Conservation (phyloP, 139 green algal species). For the Asterochloris erici region DNA sequence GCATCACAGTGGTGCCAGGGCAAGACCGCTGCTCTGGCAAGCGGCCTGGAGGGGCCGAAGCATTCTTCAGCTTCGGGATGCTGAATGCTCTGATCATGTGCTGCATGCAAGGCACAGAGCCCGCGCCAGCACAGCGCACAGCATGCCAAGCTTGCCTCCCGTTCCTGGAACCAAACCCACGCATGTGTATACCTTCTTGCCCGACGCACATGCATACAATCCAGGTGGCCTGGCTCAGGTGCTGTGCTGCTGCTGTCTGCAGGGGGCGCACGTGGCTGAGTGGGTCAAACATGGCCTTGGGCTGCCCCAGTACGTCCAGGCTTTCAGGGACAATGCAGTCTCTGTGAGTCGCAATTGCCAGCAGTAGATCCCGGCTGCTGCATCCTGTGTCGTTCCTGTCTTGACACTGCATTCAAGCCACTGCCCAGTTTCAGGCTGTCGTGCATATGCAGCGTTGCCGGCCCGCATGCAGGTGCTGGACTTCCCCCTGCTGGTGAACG, state of each 20-base stretch:
- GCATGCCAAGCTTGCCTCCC: no score
- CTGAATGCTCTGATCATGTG: not conserved
- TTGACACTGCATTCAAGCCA: no score
- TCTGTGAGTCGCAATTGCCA: slow-evolving; percentile 23
- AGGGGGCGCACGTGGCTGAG: slow-evolving; percentile 33
- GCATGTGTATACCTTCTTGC: no score
- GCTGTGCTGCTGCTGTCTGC: not conserved
- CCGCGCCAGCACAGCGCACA: no score
- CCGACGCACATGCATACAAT: no score
- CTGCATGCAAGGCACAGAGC: no score
- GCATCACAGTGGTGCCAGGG: no score
- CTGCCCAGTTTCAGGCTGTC: not conserved
- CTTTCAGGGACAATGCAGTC: slow-evolving; percentile 42
- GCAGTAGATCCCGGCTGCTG: no score
- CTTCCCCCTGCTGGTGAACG: slow-evolving; percentile 51
- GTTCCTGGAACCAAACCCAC: no score
- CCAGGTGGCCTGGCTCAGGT: no score
- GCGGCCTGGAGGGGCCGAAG: not conserved
- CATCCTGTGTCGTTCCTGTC: no score
- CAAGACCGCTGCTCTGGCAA: not conserved
- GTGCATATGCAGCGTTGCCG: not conserved
- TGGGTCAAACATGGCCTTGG: slow-evolving; percentile 50
- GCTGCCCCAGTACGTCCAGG: slow-evolving; percentile 46
- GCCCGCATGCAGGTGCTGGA: slow-evolving; percentile 30
- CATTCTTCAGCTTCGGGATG: not conserved